Percentiles rank a stretch among this genome's conserved stretches.
These are phyloP conservation scores for Sonneratia alba DNA, from an alignment of 345 rosid species.

Conservation along the genomic window DNA sequence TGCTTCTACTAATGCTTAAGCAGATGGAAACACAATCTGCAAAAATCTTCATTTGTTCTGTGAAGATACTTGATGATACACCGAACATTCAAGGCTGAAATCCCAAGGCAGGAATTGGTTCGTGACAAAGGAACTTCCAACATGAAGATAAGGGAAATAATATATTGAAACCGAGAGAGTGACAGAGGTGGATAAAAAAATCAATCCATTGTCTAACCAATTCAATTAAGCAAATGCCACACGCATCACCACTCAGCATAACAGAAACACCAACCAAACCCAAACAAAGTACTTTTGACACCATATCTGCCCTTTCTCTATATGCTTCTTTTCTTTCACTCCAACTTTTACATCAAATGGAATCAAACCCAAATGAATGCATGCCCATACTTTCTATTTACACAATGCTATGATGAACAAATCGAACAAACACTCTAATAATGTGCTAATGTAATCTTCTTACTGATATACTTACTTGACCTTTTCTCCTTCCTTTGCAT, in stretches of 20 bases:
- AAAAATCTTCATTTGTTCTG: not conserved
- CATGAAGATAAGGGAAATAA: not conserved
- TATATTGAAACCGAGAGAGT: not conserved
- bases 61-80: not conserved
- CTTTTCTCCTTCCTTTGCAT: conserved; percentile 37
- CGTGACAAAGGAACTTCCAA: not conserved
- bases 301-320: conserved; percentile 9
- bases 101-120: not conserved
- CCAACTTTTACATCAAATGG: conserved; percentile 3
- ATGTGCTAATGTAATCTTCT: not conserved
- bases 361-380: conserved; percentile 15
- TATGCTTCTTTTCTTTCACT: conserved; percentile 7
- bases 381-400: conserved; percentile 18
- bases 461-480: conserved; percentile 26
- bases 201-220: conserved; percentile 14
- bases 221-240: conserved; percentile 8
- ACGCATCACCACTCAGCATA: conserved; percentile 18
- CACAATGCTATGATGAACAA: conserved; percentile 11
- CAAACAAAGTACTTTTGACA: conserved; percentile 6
- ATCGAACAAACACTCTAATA: not conserved
- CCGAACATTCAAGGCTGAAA: not conserved
- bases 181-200: conserved; percentile 3
- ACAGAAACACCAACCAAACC: conserved; percentile 13
- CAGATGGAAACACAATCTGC: not conserved
- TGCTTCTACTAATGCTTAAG: not conserved